These are phyloP conservation scores for Endocalyx cinctus DNA, from an alignment of 2,329 filamentous ascomycete genomes.

Conservation along the genomic window DNA sequence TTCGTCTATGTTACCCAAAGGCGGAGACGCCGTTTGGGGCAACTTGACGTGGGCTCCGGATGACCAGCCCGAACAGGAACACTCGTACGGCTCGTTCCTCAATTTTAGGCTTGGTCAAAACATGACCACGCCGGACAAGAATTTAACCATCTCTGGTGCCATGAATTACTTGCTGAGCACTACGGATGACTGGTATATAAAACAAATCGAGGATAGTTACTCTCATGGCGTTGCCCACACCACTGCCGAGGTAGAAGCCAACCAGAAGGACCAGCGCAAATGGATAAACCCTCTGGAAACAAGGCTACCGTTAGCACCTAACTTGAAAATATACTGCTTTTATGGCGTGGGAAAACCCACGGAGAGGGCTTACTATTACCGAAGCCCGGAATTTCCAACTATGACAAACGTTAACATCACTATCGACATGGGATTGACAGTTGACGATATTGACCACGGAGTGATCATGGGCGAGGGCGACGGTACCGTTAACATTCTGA, in stretches of 20 bases:
- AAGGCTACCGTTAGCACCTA: slow-evolving; percentile 78
- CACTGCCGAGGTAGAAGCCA: slow-evolving; percentile 71
- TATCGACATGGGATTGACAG: slow-evolving; percentile 61
- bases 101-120: slow-evolving; percentile 72
- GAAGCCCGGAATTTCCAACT: slow-evolving; percentile 58
- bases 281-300: slow-evolving; percentile 96
- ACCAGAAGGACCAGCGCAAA: slow-evolving; percentile 71
- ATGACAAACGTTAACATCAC: slow-evolving; percentile 68
- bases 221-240: slow-evolving; percentile 86
- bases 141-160: slow-evolving; percentile 76
- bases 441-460: slow-evolving; percentile 69
- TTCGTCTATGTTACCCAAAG: slow-evolving; percentile 93
- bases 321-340: slow-evolving; percentile 94
- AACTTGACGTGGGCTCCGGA: slow-evolving; percentile 84
- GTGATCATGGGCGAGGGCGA: slow-evolving; percentile 96
- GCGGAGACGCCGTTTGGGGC: slow-evolving; percentile 93
- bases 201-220: slow-evolving; percentile 70
- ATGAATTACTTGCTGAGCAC: slow-evolving; percentile 73
- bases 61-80: slow-evolving; percentile 67
- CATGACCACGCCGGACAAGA: slow-evolving; percentile 59
- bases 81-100: slow-evolving; percentile 75
- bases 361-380: slow-evolving; percentile 89
- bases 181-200: slow-evolving; percentile 79
- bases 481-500: slow-evolving; percentile 90
- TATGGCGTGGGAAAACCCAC: slow-evolving; percentile 94